Evolutionary conservation across 352 stramenopile genomes (phyloP), one percentile per base, ranked within the genome.

Genomic region (Pythium guiyangense): DNA sequence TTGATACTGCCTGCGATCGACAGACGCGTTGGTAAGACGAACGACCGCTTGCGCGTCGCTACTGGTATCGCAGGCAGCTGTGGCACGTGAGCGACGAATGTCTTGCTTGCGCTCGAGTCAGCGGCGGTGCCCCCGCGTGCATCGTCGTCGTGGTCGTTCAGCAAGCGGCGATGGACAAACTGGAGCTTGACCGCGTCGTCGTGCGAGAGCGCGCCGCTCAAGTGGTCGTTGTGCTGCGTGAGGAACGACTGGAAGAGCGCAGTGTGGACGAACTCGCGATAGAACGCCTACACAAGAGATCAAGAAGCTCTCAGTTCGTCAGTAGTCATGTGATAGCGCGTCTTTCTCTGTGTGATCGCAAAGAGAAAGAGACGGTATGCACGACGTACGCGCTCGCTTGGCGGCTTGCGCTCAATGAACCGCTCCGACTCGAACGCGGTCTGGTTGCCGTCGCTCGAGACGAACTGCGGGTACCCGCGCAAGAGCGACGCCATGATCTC

Each of bases 221-320:
- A 52, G 43, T 74, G 65, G 20, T 78, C 66, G 51, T 70, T 55
- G 49, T 81, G 68, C 49, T 78, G 69, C 22, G 37, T 54, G 3
- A 82, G 31, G 17, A 78, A 77, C 26, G 63, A 70, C 54, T 77
- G 69, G 49, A 82, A 82, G 15, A 73, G 64, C 5, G 64, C 63
- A 0, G 72, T 71, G 31, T 57, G 54, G 6, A 62, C 46, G 11
- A 82, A 65, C 29, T 65, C 61, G 12, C 49, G 59, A 54, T 70
- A 82, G 43, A 79, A 82, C 4, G 40, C 11, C 69, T 77, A 6
- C 31, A 4, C 14, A 1, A 43, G 31, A 27, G 14, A 66, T 25
- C 20, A 48, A 20, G 18, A 2, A 60, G 12, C n/a, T n/a, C 17
- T 3, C 15, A 14, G 49, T 31, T 15, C 0, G 11, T 31, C 26